Percentiles rank a stretch among this genome's conserved stretches.
Conservation (phyloP, 805 yeast species). For the Ogataea minuta region DNA sequence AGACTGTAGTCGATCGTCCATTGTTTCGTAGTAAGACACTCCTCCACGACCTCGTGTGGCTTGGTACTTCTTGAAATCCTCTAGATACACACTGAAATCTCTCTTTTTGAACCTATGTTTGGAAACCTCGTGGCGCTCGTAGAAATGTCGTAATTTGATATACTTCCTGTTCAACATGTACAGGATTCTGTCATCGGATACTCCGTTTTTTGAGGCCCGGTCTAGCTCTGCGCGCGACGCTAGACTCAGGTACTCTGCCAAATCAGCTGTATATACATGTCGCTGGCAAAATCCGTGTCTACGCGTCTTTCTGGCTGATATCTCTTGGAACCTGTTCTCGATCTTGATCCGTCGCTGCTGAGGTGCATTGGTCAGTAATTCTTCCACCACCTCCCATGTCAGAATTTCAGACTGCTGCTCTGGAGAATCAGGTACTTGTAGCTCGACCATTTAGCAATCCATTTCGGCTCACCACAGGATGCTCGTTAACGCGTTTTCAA, state of each 20-base stretch:
- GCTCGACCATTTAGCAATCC: constrained; percentile 7
- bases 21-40: constrained; percentile 24
- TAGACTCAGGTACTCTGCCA: constrained; percentile 32
- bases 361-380: constrained; percentile 4
- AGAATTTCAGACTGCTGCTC: constrained; percentile 17
- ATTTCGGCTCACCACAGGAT: not conserved
- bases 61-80: constrained; percentile 31
- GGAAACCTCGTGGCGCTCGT: constrained; percentile 24
- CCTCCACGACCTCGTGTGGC: constrained; percentile 26
- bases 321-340: not conserved
- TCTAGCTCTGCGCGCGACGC: constrained; percentile 29
- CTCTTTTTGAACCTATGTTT: constrained; percentile 32
- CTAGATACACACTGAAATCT: constrained; percentile 28
- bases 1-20: constrained; percentile 19
- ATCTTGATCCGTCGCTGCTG: not conserved
- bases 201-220: constrained; percentile 18
- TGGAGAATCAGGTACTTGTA: constrained; percentile 24
- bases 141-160: constrained; percentile 27
- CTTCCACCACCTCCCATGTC: constrained; percentile 17
- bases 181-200: constrained; percentile 28
- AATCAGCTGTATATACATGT: constrained; percentile 35
- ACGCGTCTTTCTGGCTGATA: constrained; percentile 20
- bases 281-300: constrained; percentile 30
- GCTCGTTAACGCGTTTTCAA: constrained; percentile 7
- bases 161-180: constrained; percentile 32